Conservation (phyloP, 2,329 filamentous ascomycete species). For the Talaromyces sp. region DNA sequence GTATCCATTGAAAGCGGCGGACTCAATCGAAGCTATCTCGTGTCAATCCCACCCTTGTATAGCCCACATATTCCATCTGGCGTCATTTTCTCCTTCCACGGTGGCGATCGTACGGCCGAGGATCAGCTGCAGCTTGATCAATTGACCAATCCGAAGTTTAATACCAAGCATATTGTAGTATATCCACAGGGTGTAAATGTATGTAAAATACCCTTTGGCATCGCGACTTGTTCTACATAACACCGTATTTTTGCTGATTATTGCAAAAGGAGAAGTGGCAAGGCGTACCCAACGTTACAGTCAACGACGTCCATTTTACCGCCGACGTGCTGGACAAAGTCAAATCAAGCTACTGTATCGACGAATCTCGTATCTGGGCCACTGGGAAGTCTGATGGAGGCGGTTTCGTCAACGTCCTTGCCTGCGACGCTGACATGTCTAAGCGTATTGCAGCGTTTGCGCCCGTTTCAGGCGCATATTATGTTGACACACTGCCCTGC, state of each 20-base stretch:
- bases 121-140: not conserved
- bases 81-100: not conserved
- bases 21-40: not conserved
- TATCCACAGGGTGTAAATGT: constrained; percentile 3
- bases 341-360: constrained; percentile 37
- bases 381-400: constrained; percentile 52
- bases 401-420: constrained; percentile 43
- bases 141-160: not conserved
- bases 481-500: constrained; percentile 22
- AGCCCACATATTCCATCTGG: not conserved
- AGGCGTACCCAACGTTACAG: not conserved
- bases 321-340: not conserved
- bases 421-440: constrained; percentile 40
- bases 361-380: constrained; percentile 39
- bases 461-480: constrained; percentile 43
- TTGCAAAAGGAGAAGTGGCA: constrained; percentile 2
- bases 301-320: constrained; percentile 3
- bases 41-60: not conserved
- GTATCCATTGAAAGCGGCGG: not conserved
- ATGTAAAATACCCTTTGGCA: not conserved
- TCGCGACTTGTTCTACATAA: not conserved
- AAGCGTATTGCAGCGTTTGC: constrained; percentile 46
- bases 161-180: not conserved
- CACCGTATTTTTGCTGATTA: not conserved
- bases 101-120: not conserved